Evolutionary conservation across 768 basidiomycete species (phyloP), one percentile per base, ranked within the genome.

Genomic region (Mycena kentingensis): DNA sequence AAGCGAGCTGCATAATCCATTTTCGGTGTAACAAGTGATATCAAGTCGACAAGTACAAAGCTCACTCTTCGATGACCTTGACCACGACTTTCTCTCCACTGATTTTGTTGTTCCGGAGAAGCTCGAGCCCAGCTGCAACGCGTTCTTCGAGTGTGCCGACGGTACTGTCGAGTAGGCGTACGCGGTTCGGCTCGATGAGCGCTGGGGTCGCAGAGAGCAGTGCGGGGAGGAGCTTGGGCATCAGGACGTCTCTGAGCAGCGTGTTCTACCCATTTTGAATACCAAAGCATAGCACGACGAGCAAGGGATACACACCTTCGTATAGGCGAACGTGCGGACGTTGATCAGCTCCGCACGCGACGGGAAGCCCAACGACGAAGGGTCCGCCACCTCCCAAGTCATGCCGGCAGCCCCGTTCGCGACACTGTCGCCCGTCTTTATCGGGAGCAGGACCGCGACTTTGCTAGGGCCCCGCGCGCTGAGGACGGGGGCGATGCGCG

Each of bases 21-120:
- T n/a, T n/a, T n/a, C n/a, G n/a, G n/a, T n/a, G n/a, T n/a, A n/a
- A n/a, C n/a, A n/a, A n/a, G n/a, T n/a, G n/a, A n/a, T n/a, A n/a
- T n/a, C n/a, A n/a, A n/a, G n/a, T n/a, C n/a, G n/a, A n/a, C n/a
- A n/a, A n/a, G n/a, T n/a, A n/a, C n/a, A n/a, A n/a, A n/a, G n/a
- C n/a, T n/a, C n/a, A n/a, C n/a, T n/a, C n/a, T n/a, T n/a, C n/a
- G n/a, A n/a, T n/a, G 56, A 76, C 58, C 51, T 73, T 73, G 1
- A 80, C 67, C 4, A 80, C 63, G 4, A 77, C 69, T 50, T 80
- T 81, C 60, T 79, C 75, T n/a, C 78, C 78, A 27, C 74, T 77
- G 36, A 79, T 61, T 60, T 75, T 70, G 53, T 77, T 77, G 32
- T 72, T 68, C 47, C 77, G 70, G 42, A 81, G 49, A 27, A 80